phyloP scores from a whole-genome alignment of 1,284 basidiomycete species.

The Inonotus obliquus region DNA sequence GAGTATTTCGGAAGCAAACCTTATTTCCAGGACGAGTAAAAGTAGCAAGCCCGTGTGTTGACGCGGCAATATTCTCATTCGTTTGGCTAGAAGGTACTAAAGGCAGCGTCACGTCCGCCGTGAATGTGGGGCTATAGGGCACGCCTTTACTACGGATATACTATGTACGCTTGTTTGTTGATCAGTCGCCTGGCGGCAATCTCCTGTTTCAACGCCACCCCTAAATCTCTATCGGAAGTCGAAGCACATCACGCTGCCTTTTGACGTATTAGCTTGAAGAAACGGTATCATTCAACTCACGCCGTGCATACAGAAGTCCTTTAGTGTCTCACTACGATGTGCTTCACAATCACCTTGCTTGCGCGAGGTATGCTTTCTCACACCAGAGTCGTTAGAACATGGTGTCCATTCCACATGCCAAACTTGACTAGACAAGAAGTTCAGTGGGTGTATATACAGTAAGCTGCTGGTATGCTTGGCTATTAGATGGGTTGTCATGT shows the following conservation, averaged over 20 bases:
- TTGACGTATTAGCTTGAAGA: not conserved
- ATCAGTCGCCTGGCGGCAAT: not conserved
- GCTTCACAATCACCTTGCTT: not conserved
- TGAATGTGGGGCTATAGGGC: not conserved
- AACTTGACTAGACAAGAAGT: not conserved
- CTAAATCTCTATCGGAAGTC: not conserved
- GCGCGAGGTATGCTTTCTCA: not conserved
- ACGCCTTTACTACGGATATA: not conserved
- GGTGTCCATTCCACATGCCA: not conserved
- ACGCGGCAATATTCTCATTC: not conserved
- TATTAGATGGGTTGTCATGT: not conserved
- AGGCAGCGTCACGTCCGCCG: not conserved
- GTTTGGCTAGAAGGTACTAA: not conserved
- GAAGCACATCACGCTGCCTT: not conserved
- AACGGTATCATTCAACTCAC: not conserved
- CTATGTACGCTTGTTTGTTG: not conserved
- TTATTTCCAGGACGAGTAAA: not conserved
- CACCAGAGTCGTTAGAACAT: not conserved
- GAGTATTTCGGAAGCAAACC: not conserved
- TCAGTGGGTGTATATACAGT: constrained; percentile 4
- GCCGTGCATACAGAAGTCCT: not conserved
- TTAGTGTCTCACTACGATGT: not conserved
- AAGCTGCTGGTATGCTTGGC: not conserved
- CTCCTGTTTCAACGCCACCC: constrained; percentile 9
- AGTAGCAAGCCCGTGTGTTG: not conserved